Percentiles rank a stretch among this genome's conserved stretches.
phyloP scores from a whole-genome alignment of 371 early-diverging fungal species.

The Mortierella sp. region DNA sequence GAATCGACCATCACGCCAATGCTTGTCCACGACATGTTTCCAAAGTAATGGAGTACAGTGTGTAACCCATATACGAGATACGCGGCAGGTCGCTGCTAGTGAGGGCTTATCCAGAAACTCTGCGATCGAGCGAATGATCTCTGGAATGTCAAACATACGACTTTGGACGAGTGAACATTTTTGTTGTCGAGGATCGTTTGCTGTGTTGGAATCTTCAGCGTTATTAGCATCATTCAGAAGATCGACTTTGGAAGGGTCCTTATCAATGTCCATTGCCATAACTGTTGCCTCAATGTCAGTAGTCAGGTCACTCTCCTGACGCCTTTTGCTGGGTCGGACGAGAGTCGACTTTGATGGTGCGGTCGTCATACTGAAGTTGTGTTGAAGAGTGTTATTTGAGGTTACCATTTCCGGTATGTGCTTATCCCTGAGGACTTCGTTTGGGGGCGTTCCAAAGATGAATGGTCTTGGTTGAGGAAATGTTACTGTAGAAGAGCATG shows the following conservation, averaged over 20 bases:
- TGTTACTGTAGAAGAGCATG: slow-evolving; percentile 18
- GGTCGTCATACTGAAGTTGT: background rate
- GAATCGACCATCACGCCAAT: slow-evolving; percentile 45
- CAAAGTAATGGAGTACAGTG: slow-evolving; percentile 45
- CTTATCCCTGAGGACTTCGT: background rate
- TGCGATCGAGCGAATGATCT: slow-evolving; percentile 46
- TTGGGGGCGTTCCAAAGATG: background rate
- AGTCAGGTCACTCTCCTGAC: slow-evolving; percentile 25
- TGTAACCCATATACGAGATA: slow-evolving; percentile 33
- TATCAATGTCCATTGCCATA: slow-evolving; percentile 34
- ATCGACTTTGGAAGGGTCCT: slow-evolving; percentile 7
- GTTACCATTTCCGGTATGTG: background rate
- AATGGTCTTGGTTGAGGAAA: background rate
- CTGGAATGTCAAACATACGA: slow-evolving; percentile 53
- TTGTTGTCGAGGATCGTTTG: background rate
- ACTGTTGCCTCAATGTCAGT: slow-evolving; percentile 24
- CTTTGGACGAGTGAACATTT: slow-evolving; percentile 29
- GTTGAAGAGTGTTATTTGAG: background rate
- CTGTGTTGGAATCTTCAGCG: background rate
- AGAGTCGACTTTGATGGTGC: background rate
- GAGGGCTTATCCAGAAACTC: slow-evolving; percentile 53
- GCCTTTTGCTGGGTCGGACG: slow-evolving; percentile 23
- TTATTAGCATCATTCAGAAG: background rate
- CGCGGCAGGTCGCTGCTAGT: slow-evolving; percentile 39
- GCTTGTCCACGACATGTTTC: slow-evolving; percentile 46